Percentiles rank a stretch among this genome's conserved stretches.
These are phyloP conservation scores for Alternaria hordeiaustralica DNA, from an alignment of 2,329 filamentous ascomycete genomes.

Conservation along the genomic window DNA sequence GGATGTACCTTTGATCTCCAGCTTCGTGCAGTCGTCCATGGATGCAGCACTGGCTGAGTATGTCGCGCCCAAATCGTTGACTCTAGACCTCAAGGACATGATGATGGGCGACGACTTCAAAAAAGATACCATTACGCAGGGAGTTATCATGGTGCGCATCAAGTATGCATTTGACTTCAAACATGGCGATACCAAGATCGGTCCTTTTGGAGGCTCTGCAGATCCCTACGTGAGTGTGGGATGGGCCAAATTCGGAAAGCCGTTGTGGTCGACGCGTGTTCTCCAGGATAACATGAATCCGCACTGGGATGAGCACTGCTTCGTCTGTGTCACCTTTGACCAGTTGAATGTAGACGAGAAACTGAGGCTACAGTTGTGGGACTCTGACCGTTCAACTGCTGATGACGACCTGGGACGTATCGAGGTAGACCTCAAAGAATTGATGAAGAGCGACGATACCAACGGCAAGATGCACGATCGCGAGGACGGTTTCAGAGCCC, in stretches of 20 bases:
- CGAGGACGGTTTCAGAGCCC: constrained; percentile 68
- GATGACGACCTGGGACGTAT: constrained; percentile 78
- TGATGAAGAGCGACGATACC: constrained; percentile 67
- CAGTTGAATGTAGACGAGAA: constrained; percentile 76
- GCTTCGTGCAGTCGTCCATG: constrained; percentile 76
- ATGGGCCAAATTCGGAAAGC: constrained; percentile 80
- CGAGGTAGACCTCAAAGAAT: constrained; percentile 69
- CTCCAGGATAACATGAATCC: constrained; percentile 71
- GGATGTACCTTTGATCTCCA: constrained; percentile 75
- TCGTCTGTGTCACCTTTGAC: constrained; percentile 71
- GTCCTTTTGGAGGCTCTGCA: constrained; percentile 65
- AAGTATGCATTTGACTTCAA: constrained; percentile 74
- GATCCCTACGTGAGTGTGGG: constrained; percentile 76
- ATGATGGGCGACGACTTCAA: constrained; percentile 80
- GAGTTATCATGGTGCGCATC: constrained; percentile 70
- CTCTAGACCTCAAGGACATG: constrained; percentile 78
- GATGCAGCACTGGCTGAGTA: constrained; percentile 77
- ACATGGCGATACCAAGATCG: constrained; percentile 69
- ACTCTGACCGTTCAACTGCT: constrained; percentile 73
- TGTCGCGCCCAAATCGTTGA: constrained; percentile 77
- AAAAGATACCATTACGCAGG: constrained; percentile 71
- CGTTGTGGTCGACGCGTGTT: constrained; percentile 70
- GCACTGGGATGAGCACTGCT: constrained; percentile 73
- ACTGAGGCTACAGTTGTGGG: constrained; percentile 75
- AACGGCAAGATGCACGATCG: constrained; percentile 68